Evolutionary conservation across 2,329 filamentous ascomycete species (phyloP), one percentile per base, ranked within the genome.

Genomic region (Ilyonectria sp.): DNA sequence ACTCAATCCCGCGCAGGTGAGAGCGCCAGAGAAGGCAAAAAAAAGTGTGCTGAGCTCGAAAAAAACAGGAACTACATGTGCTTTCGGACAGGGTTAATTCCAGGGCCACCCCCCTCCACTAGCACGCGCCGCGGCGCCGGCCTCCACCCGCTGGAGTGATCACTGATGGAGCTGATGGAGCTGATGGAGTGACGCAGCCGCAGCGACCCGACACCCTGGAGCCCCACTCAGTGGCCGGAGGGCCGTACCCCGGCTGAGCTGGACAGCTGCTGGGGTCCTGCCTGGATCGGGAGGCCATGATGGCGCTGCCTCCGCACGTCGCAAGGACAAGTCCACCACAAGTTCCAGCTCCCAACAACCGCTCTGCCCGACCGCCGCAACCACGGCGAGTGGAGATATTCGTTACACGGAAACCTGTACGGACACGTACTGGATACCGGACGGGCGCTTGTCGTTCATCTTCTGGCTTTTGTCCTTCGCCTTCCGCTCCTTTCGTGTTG

Each of bases 401-500:
- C 66, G 68, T 71, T 55, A 60, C 59, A 73, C 71, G 54, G 29
- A 52, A 55, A 58, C 31, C 65, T 74, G 65, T 70, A 68, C 35
- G 64, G 67, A 71, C 60, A 74, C 65, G 68, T 71, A 69, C 63
- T 23, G 53, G 49, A 50, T 71, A 69, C 63, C 23, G 53, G 49
- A 50, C 35, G 44, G 43, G 53, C 40, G 40, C 55, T 61, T 55
- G 44, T 19, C 33, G 26, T 17, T 43, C 40, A 8, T n/a, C 40
- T 17, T 43, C 40, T n/a, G 40, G 15, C 15, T 17, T 17, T 40
- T 26, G 43, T 61, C 23, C 23, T 47, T 49, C 40, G 37, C 40
- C 6, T 31, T 23, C 55, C 57, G 19, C 53, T 60, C 59, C 33
- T 43, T 47, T 50, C 29, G 15, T 43, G 9, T 15, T n/a, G 55